A percentile compares a stretch with the other conserved stretches of the same genome.
These are phyloP conservation scores for Gigaspora rosea DNA, from an alignment of 192 early-diverging fungal species.

Conservation along the genomic window DNA sequence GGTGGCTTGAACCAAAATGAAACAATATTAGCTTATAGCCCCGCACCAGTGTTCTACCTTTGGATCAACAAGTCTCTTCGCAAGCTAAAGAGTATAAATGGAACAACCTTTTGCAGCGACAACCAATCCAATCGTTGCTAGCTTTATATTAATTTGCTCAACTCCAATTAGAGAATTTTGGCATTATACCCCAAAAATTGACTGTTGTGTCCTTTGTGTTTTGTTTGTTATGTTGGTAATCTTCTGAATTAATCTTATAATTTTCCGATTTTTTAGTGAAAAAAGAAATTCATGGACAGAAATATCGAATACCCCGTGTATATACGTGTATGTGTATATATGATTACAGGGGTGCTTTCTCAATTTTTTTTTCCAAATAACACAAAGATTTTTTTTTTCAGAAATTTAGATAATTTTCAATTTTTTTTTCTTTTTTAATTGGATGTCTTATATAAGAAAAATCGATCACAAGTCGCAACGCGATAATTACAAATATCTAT, in stretches of 20 bases:
- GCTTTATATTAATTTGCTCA: conserved; percentile 1
- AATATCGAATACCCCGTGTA: not conserved
- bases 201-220: conserved; percentile 22
- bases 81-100: not conserved
- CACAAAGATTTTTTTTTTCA: not conserved
- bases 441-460: not conserved
- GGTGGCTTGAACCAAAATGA: conserved; percentile 2
- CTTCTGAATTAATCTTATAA: conserved; percentile 15
- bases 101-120: not conserved
- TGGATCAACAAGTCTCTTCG: not conserved
- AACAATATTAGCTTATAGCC: not conserved
- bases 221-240: conserved; percentile 24
- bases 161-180: conserved; percentile 19
- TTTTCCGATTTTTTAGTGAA: conserved; percentile 12
- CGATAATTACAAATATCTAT: not conserved
- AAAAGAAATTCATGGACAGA: not conserved
- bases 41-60: not conserved
- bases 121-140: conserved; percentile 1
- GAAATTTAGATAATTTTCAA: not conserved
- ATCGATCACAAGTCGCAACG: not conserved
- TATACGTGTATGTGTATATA: not conserved
- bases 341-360: not conserved
- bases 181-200: conserved; percentile 19
- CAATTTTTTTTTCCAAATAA: not conserved
- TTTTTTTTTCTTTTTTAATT: not conserved